Conservation (phyloP, 345 rosid species). For the Streptanthus diversifolius region DNA sequence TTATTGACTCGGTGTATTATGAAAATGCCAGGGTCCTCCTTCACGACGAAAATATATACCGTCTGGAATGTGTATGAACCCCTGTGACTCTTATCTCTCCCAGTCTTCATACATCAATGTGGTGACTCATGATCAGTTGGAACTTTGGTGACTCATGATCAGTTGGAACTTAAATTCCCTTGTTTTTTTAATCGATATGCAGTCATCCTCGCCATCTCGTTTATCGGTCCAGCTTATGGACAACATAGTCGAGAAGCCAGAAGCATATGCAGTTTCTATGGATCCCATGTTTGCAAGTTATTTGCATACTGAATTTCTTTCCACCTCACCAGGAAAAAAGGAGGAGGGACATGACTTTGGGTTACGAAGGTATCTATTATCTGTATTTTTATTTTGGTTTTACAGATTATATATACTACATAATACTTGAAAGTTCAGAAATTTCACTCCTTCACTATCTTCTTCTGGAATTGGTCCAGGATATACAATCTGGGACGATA, state of each 20-base stretch:
- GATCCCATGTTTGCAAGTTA: conserved; percentile 81
- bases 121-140: background rate
- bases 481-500: background rate
- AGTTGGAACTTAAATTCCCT: background rate
- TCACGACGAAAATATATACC: conserved; percentile 83
- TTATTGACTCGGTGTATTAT: conserved; percentile 62
- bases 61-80: conserved; percentile 68
- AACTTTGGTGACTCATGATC: background rate
- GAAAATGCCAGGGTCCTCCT: conserved; percentile 84
- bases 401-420: background rate
- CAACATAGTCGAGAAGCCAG: conserved; percentile 68
- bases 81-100: conserved; percentile 3
- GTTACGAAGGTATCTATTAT: conserved; percentile 10
- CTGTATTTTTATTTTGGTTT: background rate
- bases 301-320: conserved; percentile 47
- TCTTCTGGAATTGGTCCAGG: background rate
- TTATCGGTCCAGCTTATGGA: conserved; percentile 86
- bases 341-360: conserved; percentile 12
- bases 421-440: background rate
- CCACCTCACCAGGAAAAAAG: conserved; percentile 10
- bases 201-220: conserved; percentile 58
- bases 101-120: background rate
- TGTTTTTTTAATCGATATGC: conserved; percentile 20
- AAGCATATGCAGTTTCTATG: conserved; percentile 77
- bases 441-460: background rate